Base-by-base conservation (phyloP, 768 basidiomycete species). In the Xerocomellus intermedius region DNA sequence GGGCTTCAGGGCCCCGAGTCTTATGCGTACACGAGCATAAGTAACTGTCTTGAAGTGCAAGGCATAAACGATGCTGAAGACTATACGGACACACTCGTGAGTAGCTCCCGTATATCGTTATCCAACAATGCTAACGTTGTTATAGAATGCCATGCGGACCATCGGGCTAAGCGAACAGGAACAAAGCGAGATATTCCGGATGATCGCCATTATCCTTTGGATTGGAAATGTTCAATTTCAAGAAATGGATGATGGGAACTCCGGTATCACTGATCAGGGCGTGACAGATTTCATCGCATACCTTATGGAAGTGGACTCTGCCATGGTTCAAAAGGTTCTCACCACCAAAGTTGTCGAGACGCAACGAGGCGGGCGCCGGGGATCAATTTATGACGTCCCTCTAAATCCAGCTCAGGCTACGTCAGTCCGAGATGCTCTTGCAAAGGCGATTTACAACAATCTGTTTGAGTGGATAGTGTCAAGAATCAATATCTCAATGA, bases 381-480 rank as follows among this genome's bases (percentile, higher is more conserved):
- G 95, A 53, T 97, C 94, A 0, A 80, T 98, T n/a, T 98, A 98
- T 67, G 93, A 98, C 57, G 96, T 98, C 1, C 97, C 95, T 13
- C 73, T 93, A 32, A 99, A 98, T 66, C 89, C 91, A 10, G 80
- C 95, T 7, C 97, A 99, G 69, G 97, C 97, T 3, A 74, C 75
- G 1, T 82, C 95, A 1, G 94, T 92, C 21, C 77, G 95, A 54
- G 93, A 98, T 73, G 97, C 97, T 1, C 76, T 99, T 37, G 78
- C 96, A 5, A 96, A 98, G 70, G 96, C 94, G 16, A 86, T 99
- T 60, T 99, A 99, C 74, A 98, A 95, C 75, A 98, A 98, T 70
- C 76, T 98, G 4, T 98, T 99, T 69, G 96, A 99, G 68, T 99
- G 97, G 97, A 98, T 99, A 63, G 97, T 99, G 41, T 90, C 91